Base-by-base conservation (phyloP, 352 stramenopile genomes). In the Globisporangium canariense region DNA sequence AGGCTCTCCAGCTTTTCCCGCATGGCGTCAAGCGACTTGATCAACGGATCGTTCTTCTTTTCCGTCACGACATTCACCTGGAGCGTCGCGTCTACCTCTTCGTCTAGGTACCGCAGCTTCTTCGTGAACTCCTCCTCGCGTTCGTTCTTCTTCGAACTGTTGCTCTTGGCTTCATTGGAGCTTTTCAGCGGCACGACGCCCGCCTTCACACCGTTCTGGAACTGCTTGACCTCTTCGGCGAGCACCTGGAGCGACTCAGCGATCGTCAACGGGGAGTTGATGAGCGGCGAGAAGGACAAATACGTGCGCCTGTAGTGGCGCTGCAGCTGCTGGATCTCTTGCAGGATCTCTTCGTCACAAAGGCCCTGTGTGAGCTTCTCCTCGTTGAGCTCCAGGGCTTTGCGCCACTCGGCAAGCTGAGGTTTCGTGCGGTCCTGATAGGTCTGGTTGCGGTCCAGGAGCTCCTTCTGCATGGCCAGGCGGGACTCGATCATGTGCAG, bases 21-120 rank as follows among this genome's bases (percentile, higher is more conserved):
- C 76, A 89, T 88, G 0, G 56, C 52, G 43, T 92, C 79, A 10
- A 92, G 61, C 32, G 69, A 69, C 66, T 90, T 92, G 70, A 90
- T 78, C 28, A 91, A 59, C 28, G 81, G 79, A n/a, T 91, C 81
- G 60, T 89, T 89, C 65, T 88, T 87, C 71, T 90, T 89, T 64
- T 89, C 81, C 0, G 83, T 92, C 25, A 73, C 74, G 30, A 81
- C 71, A 40, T 89, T 89, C 30, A 90, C 79, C 41, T 86, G 79
- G 9, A 88, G 58, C n/a, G 81, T 89, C 10, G 79, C 83, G 14
- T 77, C 69, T 16, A 90, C 74, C 45, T 91, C 83, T 70, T 90
- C 81, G 66, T 85, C 73, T 55, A 92, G 59, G 58, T 85, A 88
- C 34, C 72, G 63, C 56, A 92, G 60, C 54, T 90, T 90, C 41